Percentiles rank a stretch among this genome's conserved stretches.
phyloP scores from a whole-genome alignment of 2,329 filamentous ascomycete species.

The Lachnellula willkommii region DNA sequence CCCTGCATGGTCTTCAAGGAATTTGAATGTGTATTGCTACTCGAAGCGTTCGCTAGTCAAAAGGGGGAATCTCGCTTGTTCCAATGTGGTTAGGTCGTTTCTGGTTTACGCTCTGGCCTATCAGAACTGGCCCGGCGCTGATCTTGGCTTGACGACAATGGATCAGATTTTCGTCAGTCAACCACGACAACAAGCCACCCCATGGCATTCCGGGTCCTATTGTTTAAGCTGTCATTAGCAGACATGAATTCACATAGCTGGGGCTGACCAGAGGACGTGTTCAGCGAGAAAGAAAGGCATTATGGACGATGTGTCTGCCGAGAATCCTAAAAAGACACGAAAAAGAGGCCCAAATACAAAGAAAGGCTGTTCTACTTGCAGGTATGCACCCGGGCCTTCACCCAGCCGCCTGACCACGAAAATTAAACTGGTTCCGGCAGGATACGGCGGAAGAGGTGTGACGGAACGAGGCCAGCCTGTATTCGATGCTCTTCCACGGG shows the following conservation, averaged over 20 bases:
- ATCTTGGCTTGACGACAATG: background rate
- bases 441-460: slow-evolving; percentile 17
- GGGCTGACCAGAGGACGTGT: too few relatives aligned
- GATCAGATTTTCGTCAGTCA: background rate
- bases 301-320: slow-evolving; percentile 14
- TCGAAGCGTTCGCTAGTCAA: background rate
- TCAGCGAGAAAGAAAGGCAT: background rate
- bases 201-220: too few relatives aligned
- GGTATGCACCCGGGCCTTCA: background rate
- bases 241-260: too few relatives aligned
- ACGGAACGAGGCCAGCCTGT: slow-evolving; percentile 14
- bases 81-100: background rate
- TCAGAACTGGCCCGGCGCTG: background rate
- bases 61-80: background rate
- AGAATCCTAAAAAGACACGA: slow-evolving; percentile 29
- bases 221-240: too few relatives aligned
- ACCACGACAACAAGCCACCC: background rate
- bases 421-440: background rate
- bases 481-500: slow-evolving; percentile 12
- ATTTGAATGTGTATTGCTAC: background rate
- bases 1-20: too few relatives aligned
- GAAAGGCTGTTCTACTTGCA: slow-evolving; percentile 6
- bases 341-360: slow-evolving; percentile 8
- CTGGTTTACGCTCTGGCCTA: background rate
- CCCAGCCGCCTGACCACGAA: too few relatives aligned